phyloP scores from a whole-genome alignment of 208 protist species.

The Entamoeba dispar region DNA sequence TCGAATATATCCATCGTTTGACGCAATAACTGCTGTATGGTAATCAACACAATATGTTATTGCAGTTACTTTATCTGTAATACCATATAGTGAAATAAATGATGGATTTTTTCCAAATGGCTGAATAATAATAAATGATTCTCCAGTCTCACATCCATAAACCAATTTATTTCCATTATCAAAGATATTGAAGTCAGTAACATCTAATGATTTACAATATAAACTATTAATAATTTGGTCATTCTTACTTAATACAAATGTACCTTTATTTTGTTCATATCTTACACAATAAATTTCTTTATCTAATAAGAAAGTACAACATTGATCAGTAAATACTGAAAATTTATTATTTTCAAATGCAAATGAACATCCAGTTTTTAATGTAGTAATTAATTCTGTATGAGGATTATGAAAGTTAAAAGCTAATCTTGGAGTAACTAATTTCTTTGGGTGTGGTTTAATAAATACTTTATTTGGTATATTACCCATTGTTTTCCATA shows the following conservation, averaged over 20 bases:
- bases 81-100: not conserved
- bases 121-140: not conserved
- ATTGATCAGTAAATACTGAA: not conserved
- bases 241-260: not conserved
- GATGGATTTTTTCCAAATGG: not conserved
- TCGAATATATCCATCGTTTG: not conserved
- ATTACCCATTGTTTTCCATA: not conserved
- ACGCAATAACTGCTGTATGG: not conserved
- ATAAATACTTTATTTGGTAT: not conserved
- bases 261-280: not conserved
- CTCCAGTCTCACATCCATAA: not conserved
- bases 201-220: not conserved
- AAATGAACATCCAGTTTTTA: not conserved
- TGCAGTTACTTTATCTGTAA: not conserved
- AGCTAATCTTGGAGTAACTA: not conserved
- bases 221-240: not conserved
- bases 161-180: not conserved
- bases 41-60: not conserved
- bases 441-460: not conserved
- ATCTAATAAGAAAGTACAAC: not conserved
- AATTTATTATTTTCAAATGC: not conserved
- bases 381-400: not conserved
- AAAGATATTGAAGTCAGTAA: not conserved
- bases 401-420: not conserved
- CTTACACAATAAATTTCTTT: not conserved